These are phyloP conservation scores for Microcyclospora pomicola DNA, from an alignment of 2,329 filamentous ascomycete genomes.

Conservation along the genomic window DNA sequence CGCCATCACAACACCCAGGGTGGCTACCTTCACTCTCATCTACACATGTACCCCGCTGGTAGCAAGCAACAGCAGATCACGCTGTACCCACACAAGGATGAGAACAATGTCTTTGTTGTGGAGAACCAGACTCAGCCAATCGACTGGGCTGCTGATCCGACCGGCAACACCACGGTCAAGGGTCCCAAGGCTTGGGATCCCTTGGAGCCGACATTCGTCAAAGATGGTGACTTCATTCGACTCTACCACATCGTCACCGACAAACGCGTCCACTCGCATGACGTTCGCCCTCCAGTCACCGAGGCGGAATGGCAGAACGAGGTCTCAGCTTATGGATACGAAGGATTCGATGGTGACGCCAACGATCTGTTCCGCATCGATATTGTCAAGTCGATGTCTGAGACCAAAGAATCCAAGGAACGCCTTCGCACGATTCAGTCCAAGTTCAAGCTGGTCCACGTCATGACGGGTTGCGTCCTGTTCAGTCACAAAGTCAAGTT, in stretches of 20 bases:
- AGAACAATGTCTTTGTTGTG: constrained; percentile 88
- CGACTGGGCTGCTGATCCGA: constrained; percentile 32
- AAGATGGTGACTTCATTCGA: constrained; percentile 66
- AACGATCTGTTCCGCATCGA: constrained; percentile 94
- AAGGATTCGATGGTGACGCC: constrained; percentile 91
- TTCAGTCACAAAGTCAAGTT: constrained; percentile 99
- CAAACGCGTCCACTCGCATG: constrained; percentile 88
- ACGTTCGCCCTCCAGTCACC: constrained; percentile 73
- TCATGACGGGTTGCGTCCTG: constrained; percentile 91
- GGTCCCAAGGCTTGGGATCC: constrained; percentile 77
- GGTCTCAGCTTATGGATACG: constrained; percentile 82
- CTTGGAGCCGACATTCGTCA: constrained; percentile 53
- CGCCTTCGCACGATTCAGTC: constrained; percentile 86
- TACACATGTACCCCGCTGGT: constrained; percentile 92
- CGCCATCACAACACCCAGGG: constrained; percentile 96
- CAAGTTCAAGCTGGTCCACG: constrained; percentile 86
- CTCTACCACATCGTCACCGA: constrained; percentile 75
- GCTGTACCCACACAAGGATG: constrained; percentile 95
- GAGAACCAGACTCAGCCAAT: constrained; percentile 92
- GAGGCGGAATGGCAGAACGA: constrained; percentile 52
- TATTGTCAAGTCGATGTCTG: constrained; percentile 81
- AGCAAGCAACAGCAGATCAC: constrained; percentile 99
- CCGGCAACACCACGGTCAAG: constrained; percentile 54
- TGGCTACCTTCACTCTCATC: constrained; percentile 92
- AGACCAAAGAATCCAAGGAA: constrained; percentile 63